phyloP scores from a whole-genome alignment of 1,284 basidiomycete genomes.

The Ceratorhiza oryzae-sativae region DNA sequence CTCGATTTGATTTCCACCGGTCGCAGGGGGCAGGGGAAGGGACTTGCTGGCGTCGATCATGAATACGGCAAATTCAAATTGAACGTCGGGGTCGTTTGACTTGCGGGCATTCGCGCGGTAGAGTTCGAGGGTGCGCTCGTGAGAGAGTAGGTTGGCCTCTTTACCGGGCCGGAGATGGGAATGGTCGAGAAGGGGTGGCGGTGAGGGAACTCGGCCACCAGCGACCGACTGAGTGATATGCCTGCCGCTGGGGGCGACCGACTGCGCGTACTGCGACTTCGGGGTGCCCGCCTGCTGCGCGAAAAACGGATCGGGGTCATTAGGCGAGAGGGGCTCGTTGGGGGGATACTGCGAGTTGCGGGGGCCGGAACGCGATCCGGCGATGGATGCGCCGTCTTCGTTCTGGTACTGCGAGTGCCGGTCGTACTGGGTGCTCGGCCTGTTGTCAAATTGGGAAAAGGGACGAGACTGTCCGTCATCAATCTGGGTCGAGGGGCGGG shows the following conservation, averaged over 20 bases:
- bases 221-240: constrained; percentile 10
- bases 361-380: constrained; percentile 22
- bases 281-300: constrained; percentile 7
- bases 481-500: constrained; percentile 7
- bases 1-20: constrained; percentile 69
- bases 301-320: constrained; percentile 38
- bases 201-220: constrained; percentile 36
- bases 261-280: constrained; percentile 21
- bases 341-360: constrained; percentile 14
- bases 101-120: constrained; percentile 99
- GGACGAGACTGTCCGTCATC: constrained; percentile 14
- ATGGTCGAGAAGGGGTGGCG: constrained; percentile 73
- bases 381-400: constrained; percentile 30
- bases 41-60: constrained; percentile 96
- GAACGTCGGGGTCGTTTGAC: constrained; percentile 96
- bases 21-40: constrained; percentile 71
- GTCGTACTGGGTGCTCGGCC: constrained; percentile 19
- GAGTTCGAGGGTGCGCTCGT: constrained; percentile 94
- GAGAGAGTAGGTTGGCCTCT: constrained; percentile 89
- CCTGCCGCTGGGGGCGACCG: constrained; percentile 16
- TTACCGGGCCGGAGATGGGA: constrained; percentile 94
- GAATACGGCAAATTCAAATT: constrained; percentile 98
- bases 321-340: constrained; percentile 19
- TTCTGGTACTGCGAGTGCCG: constrained; percentile 14
- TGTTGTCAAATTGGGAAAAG: constrained; percentile 20